Conservation (phyloP, 75 land plant species). For the Pinus tabuliformis region DNA sequence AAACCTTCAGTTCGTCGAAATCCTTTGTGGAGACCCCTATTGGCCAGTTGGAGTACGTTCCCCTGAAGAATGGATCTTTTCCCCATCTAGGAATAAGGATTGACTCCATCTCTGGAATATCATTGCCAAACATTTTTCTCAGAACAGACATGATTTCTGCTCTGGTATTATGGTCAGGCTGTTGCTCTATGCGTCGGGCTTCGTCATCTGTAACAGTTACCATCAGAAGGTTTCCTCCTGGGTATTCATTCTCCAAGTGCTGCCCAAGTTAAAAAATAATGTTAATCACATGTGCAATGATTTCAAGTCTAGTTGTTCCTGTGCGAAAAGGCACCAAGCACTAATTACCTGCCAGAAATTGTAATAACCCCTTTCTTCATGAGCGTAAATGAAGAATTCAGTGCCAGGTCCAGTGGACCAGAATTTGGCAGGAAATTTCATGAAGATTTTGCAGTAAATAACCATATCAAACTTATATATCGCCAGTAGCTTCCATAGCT, state of each 20-base stretch:
- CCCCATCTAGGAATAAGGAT: conserved; percentile 73
- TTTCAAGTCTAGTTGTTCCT: background rate
- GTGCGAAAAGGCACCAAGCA: too few relatives aligned
- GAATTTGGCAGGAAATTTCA: conserved; percentile 42
- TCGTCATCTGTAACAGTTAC: conserved; percentile 85
- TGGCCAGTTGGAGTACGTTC: conserved; percentile 47
- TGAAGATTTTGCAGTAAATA: background rate
- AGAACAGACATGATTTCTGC: conserved; percentile 67
- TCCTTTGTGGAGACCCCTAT: conserved; percentile 23
- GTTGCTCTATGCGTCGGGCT: conserved; percentile 67
- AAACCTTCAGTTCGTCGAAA: background rate
- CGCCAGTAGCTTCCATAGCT: background rate
- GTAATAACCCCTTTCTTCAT: conserved; percentile 79
- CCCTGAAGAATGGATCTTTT: conserved; percentile 15
- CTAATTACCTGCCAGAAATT: conserved; percentile 74
- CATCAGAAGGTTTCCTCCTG: conserved; percentile 64
- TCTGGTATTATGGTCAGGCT: conserved; percentile 52
- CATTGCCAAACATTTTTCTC: conserved; percentile 64
- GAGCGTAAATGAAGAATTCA: conserved; percentile 69
- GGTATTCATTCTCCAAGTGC: conserved; percentile 81
- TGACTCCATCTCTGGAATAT: conserved; percentile 55
- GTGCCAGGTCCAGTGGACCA: conserved; percentile 71
- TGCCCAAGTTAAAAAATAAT: background rate
- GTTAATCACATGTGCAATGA: background rate
- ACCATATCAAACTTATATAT: background rate